Evolutionary conservation across 768 basidiomycete species (phyloP), one percentile per base, ranked within the genome.

Genomic region (Rhodotorula diobovata): DNA sequence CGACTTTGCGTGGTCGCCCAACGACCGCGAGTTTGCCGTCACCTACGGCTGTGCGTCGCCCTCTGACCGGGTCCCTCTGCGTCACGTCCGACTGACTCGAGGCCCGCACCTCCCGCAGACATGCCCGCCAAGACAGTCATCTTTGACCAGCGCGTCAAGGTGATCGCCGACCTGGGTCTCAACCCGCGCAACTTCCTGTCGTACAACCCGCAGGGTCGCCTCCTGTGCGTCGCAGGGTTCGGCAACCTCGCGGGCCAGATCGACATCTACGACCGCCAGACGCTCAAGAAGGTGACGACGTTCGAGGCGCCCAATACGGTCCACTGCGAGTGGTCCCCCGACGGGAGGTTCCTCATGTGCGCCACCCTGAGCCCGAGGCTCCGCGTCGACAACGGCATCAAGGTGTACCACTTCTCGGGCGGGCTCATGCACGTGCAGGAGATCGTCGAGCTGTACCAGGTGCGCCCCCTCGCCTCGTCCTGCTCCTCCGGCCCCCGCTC

Each of bases 301-400:
- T 90, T 92, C 76, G 90, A 92, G 67, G 95, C 94, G 0, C 89
- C 93, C 2, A 97, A 97, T 79, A 92, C 95, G 0, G 93, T 91
- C 0, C 84, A 89, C 78, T 97, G 94, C 80, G 91, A 93, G 78
- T 99, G 95, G 94, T 91, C 90, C 23, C 89, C 93, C 0, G 91
- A 93, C 71, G 96, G 95, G 21, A 87, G 90, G 54, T 94, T 89
- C 83, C 85, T 99, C 35, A 84, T 99, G 76, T 97, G 95, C 15
- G 93, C 94, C 5, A 97, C 93, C 0, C 86, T 98, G n/a, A 93
- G 90, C 28, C 96, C 96, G 0, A 87, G 96, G 34, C 82, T 98
- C 60, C 87, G 96, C 50, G 96, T 99, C 69, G 96, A 99, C 82
- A 98, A 98, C 76, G 93, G 94, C 2, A 87, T 98, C 80, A 96